Base-by-base conservation (phyloP, 495 filamentous ascomycete species). In the Aspergillus biplanus region DNA sequence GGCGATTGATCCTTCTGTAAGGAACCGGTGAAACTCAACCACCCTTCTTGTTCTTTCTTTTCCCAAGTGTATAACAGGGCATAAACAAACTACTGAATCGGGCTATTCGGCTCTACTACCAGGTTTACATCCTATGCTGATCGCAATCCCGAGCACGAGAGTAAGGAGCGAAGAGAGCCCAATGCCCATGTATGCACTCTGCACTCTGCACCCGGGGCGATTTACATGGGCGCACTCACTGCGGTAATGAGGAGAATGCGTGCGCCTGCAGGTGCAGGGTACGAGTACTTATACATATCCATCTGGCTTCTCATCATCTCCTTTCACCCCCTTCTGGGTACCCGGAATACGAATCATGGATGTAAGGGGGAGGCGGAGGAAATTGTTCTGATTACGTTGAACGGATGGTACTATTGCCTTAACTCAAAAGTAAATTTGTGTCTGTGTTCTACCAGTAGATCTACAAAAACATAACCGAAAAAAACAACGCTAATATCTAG, bases 381-480 rank as follows among this genome's bases (percentile, higher is more conserved):
- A 44, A 27, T 27, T 27, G 21, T 2, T 27, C 21, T 27, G 21
- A 27, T 27, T 27, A 27, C 21, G 21, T 27, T 2, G 21, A 27
- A 27, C 21, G 2, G 21, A 2, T 27, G 21, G 21, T 27, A 27
- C 21, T 27, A 27, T 2, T 27, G 21, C 21, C 21, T 27, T 27
- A 27, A 27, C 21, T 27, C 21, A 27, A 27, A 27, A 27, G 21
- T 27, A 27, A 27, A 27, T 27, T 27, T 27, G 21, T 27, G 21
- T 27, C 21, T 27, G 21, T 49, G n/a, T 48, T 48, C 33, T 7
- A 33, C 18, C 47, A 47, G 49, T 62, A 62, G 60, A 16, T 62
- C 50, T 65, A 53, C 52, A 61, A 54, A 49, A 61, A 21, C n/a
- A 13, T 13, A 44, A 27, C 21, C 16, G 58, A 54, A 56, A 12